Evolutionary conservation across 805 yeast genomes (phyloP), one percentile per base, ranked within the genome.

Genomic region (Candida ortonii): DNA sequence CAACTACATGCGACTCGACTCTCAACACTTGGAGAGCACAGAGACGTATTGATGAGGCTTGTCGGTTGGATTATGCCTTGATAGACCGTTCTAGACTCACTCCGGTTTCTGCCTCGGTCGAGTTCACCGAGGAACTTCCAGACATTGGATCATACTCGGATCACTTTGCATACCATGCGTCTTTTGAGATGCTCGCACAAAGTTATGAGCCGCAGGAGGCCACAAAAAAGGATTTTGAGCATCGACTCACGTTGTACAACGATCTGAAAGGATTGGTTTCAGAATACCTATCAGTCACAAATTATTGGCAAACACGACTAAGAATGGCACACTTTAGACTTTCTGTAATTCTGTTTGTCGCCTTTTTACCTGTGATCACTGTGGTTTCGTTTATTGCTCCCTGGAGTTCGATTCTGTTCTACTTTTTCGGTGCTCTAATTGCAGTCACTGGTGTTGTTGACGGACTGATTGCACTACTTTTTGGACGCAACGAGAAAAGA

Each of bases 61-160:
- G 90, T 50, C 67, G 98, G 25, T 67, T 93, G 31, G 98, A 93
- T 53, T 93, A 90, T 55, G 94, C 96, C 0, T 70, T 93, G 41
- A 75, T 84, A 31, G 95, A 85, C 53, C 59, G 75, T 1, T 44
- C 58, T 0, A 63, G 64, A 30, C 61, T 88, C 15, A 55, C 47
- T 2, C 81, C 87, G 0, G 39, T 71, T 1, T 68, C 66, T n/a
- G 88, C 94, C 0, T 58, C 67, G 6, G 96, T 88, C 2, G 70
- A 69, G 18, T 89, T 93, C 52, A 79, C 87, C 1, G 95, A 85
- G 28, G 52, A 57, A 15, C 62, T 85, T 7, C 81, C 84, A 0
- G 68, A 64, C 1, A 67, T 84, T 1, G 87, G 94, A 17, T 83
- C 95, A 4, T 80, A 74, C 43, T 86, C 96, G 1, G 98, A 93